Base-by-base conservation (phyloP, 345 rosid genomes). In the Reutealis trisperma region DNA sequence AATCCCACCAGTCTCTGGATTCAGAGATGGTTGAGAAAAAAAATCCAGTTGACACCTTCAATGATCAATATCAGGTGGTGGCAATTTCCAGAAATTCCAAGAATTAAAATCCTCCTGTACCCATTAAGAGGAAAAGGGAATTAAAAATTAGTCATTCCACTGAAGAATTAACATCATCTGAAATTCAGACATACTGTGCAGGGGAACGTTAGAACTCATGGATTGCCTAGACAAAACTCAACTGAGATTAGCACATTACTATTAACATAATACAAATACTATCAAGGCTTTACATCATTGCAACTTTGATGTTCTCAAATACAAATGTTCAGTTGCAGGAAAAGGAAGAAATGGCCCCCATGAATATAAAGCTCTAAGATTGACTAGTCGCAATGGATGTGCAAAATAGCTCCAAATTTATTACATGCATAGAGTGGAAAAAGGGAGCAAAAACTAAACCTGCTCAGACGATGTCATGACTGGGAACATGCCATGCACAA, bases 31-130 rank as follows among this genome's bases (percentile, higher is more conserved):
- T 21, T 22, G 6, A 71, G 62, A 69, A 57, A 73, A 52, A 44
- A 15, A 44, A 8, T 78, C 75, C 22, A 30, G 63, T 27, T 37
- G 67, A 49, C 8, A 47, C 34, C 78, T 67, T 90, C 88, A 89
- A 49, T 77, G 66, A 72, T 87, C 83, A 61, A 88, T 73, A 30
- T 55, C 57, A 45, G 90, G 92, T 79, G 93, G 88, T 8, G 99
- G 94, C 63, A 95, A 77, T 83, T 81, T 95, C 99, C 99, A 95
- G 85, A 49, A 95, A 83, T 95, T 95, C 98, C 98, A 95, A 11
- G 93, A 77, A 87, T 95, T 95, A 74, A 64, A 95, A 77, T 88
- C 98, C 88, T 95, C 99, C 99, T 95, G 90, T 60, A 70, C 65
- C 58, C 55, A 55, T 45, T 30, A n/a, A 68, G 7, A 16, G 47